Percentiles rank a stretch among this genome's conserved stretches.
Evolutionary conservation across 1,284 basidiomycete species (phyloP).

Genomic region (Malassezia vespertilionis): DNA sequence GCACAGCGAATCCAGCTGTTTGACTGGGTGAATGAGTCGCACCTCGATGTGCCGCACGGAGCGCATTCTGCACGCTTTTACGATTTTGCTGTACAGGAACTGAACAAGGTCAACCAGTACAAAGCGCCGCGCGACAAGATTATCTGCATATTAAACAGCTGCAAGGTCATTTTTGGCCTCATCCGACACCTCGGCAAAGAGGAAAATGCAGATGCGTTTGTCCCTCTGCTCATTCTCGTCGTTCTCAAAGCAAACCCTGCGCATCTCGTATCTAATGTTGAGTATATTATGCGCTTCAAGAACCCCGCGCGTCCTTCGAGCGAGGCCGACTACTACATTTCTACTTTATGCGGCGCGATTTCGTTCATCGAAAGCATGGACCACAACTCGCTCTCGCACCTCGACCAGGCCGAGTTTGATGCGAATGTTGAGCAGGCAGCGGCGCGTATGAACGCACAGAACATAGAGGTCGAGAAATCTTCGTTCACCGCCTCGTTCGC

Average conservation of each 20-base stretch:
- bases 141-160: constrained; percentile 92
- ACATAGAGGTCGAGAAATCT: background rate
- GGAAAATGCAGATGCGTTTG: constrained; percentile 65
- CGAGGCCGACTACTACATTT: constrained; percentile 93
- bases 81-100: constrained; percentile 75
- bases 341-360: constrained; percentile 73
- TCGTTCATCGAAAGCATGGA: constrained; percentile 97
- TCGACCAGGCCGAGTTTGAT: constrained; percentile 86
- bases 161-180: constrained; percentile 96
- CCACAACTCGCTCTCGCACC: constrained; percentile 77
- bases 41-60: constrained; percentile 58
- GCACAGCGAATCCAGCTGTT: constrained; percentile 83
- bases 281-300: constrained; percentile 84
- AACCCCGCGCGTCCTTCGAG: constrained; percentile 79
- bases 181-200: constrained; percentile 63
- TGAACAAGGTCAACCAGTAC: constrained; percentile 94
- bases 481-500: constrained; percentile 5
- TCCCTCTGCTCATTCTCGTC: constrained; percentile 87
- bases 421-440: constrained; percentile 17
- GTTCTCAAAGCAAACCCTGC: constrained; percentile 86
- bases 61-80: constrained; percentile 62
- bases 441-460: background rate
- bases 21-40: constrained; percentile 74
- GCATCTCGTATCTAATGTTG: constrained; percentile 80
- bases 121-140: constrained; percentile 95